phyloP scores from a whole-genome alignment of 352 stramenopile genomes.

The Thalassiosira exigua region DNA sequence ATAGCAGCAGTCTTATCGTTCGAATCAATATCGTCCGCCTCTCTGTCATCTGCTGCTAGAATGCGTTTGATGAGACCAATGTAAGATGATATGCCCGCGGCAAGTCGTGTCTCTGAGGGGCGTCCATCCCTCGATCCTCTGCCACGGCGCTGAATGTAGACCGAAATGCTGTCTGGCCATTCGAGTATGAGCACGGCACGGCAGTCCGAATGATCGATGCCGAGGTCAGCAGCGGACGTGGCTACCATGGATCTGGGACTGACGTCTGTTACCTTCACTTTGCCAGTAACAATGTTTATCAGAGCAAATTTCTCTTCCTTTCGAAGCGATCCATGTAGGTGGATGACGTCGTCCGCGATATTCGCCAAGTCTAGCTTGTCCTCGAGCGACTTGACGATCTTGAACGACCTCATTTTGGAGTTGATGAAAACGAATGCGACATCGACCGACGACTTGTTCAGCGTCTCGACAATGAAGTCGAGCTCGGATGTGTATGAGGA shows the following conservation, averaged over 20 bases:
- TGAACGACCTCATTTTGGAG: neutral
- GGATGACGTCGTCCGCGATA: conserved; percentile 5
- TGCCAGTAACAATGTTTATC: neutral
- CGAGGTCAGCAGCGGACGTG: conserved; percentile 9
- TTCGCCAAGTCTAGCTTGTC: neutral
- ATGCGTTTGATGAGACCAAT: neutral
- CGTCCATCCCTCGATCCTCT: too few species aligned
- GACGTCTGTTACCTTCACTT: neutral
- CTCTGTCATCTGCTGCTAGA: neutral
- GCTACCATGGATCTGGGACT: neutral
- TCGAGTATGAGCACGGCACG: neutral
- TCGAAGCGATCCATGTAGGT: neutral
- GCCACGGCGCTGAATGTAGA: neutral
- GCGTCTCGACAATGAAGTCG: neutral
- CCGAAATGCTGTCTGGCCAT: neutral
- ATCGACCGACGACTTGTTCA: neutral
- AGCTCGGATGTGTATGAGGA: neutral
- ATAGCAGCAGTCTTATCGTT: neutral
- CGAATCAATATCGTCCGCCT: neutral
- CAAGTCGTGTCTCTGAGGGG: too few species aligned
- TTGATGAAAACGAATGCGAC: neutral
- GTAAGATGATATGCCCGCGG: neutral
- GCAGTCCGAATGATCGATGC: neutral
- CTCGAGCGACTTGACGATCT: neutral
- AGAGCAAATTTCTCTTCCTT: conserved; percentile 10